A percentile compares a stretch with the other conserved stretches of the same genome.
These are phyloP conservation scores for Mucor mucedo DNA, from an alignment of 371 early-diverging fungal genomes.

Conservation along the genomic window DNA sequence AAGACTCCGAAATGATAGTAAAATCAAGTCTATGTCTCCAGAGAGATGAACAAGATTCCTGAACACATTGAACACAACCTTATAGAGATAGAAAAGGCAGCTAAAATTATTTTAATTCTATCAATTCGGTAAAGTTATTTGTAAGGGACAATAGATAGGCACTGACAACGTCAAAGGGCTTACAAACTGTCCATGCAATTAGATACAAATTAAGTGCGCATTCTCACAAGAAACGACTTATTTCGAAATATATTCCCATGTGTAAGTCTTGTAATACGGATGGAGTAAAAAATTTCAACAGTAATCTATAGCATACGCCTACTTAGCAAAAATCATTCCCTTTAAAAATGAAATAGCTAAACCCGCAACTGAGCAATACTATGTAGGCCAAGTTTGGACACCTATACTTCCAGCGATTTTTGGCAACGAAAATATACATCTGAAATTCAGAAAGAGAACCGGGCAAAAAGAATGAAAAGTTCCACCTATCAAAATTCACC, in stretches of 20 bases:
- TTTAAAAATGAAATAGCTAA: not conserved
- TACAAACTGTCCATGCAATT: constrained; percentile 1
- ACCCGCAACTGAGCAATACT: constrained; percentile 8
- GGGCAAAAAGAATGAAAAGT: no score
- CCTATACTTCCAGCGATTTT: constrained; percentile 11
- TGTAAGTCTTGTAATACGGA: constrained; percentile 11
- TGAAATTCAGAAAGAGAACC: no score
- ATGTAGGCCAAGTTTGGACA: constrained; percentile 16
- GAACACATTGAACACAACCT: constrained; percentile 1
- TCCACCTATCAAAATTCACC: no score
- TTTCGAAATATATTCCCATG: constrained; percentile 13
- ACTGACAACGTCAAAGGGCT: not conserved
- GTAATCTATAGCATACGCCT: constrained; percentile 8
- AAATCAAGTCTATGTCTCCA: constrained; percentile 2
- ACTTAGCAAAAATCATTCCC: constrained; percentile 2
- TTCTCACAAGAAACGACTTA: constrained; percentile 5
- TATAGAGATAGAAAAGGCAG: constrained; percentile 3
- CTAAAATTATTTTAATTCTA: not conserved
- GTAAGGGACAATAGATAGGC: not conserved
- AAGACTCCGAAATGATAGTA: not conserved
- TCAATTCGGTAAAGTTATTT: no score
- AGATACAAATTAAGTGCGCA: constrained; percentile 2
- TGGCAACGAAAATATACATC: not conserved
- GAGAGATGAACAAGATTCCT: constrained; percentile 8
- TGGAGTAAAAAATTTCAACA: not conserved